Base-by-base conservation (phyloP, 257 asterid genomes). In the Salvia rosmarinus region DNA sequence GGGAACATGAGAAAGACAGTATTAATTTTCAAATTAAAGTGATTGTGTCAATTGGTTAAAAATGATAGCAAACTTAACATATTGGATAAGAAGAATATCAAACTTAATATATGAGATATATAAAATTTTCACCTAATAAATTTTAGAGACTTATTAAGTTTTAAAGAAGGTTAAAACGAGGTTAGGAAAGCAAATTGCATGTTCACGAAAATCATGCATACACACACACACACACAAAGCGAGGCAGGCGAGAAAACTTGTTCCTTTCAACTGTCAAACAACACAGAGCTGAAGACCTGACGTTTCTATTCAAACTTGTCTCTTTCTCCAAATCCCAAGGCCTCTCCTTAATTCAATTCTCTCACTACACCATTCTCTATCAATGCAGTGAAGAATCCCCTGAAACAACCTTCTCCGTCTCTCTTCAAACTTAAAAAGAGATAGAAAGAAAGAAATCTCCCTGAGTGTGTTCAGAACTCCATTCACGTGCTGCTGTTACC, bases 241-340 rank as follows among this genome's bases (percentile, higher is more conserved):
- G 57, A 17, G 13, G 12, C 13, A 50, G 28, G 17, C 12, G 4
- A 32, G 57, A 50, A 17, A 50, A 25, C 57, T 50, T 14, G 78
- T 75, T 82, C 73, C 77, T 82, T 75, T 82, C 83, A 78, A 62
- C 68, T 80, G 74, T 61, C 60, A 37, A 49, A 72, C 30, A 25
- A 63, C 37, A 66, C 72, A 68, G 70, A 74, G 20, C 57, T 39
- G n/a, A 54, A 13, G 12, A 8, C 52, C 42, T 70, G 47, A 44
- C 69, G 56, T 80, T 25, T 19, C 28, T 68, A 16, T 40, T 80
- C 58, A 54, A 49, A 72, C 55, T 60, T 73, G 62, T 71, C 79
- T 17, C 57, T 59, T 67, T 70, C 72, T 43, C 71, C 55, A 39
- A 55, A 43, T 32, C 6, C 50, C 49, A 57, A 40, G 34, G 28